Percentiles rank a stretch among this genome's conserved stretches.
Conservation (phyloP, 108 stramenopile species). For the Pelagomonas calceolata region DNA sequence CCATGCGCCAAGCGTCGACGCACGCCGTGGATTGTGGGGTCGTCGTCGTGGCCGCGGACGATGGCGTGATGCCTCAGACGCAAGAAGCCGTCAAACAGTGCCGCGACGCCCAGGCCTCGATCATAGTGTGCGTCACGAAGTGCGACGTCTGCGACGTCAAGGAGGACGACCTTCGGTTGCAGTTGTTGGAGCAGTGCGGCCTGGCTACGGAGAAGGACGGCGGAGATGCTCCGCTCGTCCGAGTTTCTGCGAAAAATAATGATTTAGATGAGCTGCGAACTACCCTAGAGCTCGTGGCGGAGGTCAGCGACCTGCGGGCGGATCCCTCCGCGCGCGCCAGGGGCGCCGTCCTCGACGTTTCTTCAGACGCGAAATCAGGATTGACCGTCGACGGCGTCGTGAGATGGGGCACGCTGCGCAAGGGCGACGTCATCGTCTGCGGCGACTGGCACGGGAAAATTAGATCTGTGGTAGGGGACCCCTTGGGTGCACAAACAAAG, state of each 20-base stretch:
- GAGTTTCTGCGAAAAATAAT: conserved; percentile 67
- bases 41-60: conserved; percentile 88
- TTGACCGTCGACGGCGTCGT: conserved; percentile 31
- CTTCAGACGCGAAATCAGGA: conserved; percentile 30
- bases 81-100: conserved; percentile 74
- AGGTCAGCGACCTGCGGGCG: conserved; percentile 42
- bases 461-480: too few species aligned
- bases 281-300: conserved; percentile 56
- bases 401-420: conserved; percentile 38
- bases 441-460: conserved; percentile 27
- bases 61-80: conserved; percentile 87
- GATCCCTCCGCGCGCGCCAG: conserved; percentile 17
- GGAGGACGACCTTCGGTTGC: too few species aligned
- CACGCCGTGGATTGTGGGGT: conserved; percentile 86
- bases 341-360: conserved; percentile 41
- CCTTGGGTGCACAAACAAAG: too few species aligned
- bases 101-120: conserved; percentile 47
- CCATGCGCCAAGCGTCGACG: conserved; percentile 82
- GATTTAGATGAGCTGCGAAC: conserved; percentile 88
- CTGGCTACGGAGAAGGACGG: conserved; percentile 60
- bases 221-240: conserved; percentile 69
- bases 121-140: conserved; percentile 91
- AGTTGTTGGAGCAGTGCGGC: too few species aligned
- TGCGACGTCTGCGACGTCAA: conserved; percentile 79
- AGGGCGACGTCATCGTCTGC: conserved; percentile 32